Evolutionary conservation across 768 basidiomycete species (phyloP).

Genomic region (Naganishia kalamii): DNA sequence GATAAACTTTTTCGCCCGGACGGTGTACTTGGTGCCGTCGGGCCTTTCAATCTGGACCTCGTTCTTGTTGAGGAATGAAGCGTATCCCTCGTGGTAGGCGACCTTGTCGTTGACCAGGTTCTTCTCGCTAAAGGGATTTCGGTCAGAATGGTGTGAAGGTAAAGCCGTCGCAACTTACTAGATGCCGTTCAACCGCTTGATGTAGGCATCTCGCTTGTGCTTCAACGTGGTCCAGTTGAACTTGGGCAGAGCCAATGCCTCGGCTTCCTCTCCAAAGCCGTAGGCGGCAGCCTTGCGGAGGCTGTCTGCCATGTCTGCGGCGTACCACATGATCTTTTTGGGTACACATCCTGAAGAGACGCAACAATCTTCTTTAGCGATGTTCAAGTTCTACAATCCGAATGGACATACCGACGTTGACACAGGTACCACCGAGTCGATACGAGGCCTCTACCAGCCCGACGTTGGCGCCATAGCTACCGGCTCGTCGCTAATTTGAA

Average conservation of each 20-base stretch:
- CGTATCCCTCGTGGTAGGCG: slow-evolving; percentile 75
- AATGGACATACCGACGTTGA: slow-evolving; percentile 77
- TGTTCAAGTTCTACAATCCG: too few species aligned
- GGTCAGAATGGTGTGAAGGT: background rate
- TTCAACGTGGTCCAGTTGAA: slow-evolving; percentile 92
- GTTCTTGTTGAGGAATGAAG: slow-evolving; percentile 62
- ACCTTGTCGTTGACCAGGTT: slow-evolving; percentile 84
- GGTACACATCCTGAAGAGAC: slow-evolving; percentile 97
- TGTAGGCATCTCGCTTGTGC: slow-evolving; percentile 90
- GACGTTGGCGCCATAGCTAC: slow-evolving; percentile 84
- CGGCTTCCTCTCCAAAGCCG: slow-evolving; percentile 50
- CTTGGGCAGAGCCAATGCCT: slow-evolving; percentile 47
- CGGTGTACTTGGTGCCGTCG: slow-evolving; percentile 59
- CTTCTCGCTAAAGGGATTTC: slow-evolving; percentile 51
- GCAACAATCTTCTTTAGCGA: too few species aligned
- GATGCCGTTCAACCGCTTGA: slow-evolving; percentile 61
- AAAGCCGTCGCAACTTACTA: slow-evolving; percentile 51
- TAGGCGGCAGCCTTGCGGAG: slow-evolving; percentile 63
- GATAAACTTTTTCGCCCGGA: slow-evolving; percentile 70
- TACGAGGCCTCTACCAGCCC: slow-evolving; percentile 75
- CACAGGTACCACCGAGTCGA: slow-evolving; percentile 86
- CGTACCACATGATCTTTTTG: slow-evolving; percentile 97
- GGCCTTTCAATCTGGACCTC: slow-evolving; percentile 65
- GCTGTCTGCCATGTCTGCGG: slow-evolving; percentile 63
- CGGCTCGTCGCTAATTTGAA: slow-evolving; percentile 68